Evolutionary conservation across 805 yeast genomes (phyloP).

Genomic region (Wickerhamiella alocasiicola): DNA sequence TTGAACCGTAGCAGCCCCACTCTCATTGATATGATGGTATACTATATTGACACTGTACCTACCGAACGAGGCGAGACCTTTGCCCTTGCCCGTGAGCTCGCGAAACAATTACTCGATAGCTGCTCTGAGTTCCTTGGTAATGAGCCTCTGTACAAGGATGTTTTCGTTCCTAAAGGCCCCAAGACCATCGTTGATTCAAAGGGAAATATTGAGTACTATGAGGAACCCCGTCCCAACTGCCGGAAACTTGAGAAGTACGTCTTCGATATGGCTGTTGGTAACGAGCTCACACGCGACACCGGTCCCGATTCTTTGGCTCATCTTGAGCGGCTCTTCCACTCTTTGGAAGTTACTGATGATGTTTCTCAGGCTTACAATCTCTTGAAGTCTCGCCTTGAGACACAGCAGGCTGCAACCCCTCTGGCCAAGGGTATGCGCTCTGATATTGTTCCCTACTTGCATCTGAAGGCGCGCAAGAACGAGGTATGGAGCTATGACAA

Average conservation of each 20-base stretch:
- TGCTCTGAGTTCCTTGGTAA: slow-evolving; percentile 72
- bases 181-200: slow-evolving; percentile 74
- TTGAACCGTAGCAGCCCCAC: slow-evolving; percentile 96
- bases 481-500: slow-evolving; percentile 72
- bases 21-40: slow-evolving; percentile 92
- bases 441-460: slow-evolving; percentile 89
- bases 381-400: slow-evolving; percentile 18
- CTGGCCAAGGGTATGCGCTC: slow-evolving; percentile 24
- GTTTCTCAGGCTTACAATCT: slow-evolving; percentile 21
- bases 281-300: slow-evolving; percentile 55
- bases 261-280: slow-evolving; percentile 92
- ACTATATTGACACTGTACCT: slow-evolving; percentile 75
- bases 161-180: slow-evolving; percentile 89
- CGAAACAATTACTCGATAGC: slow-evolving; percentile 88
- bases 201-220: slow-evolving; percentile 78
- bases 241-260: slow-evolving; percentile 94
- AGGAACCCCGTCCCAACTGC: slow-evolving; percentile 77
- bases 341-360: slow-evolving; percentile 16
- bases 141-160: slow-evolving; percentile 92
- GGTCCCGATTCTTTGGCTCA: slow-evolving; percentile 36
- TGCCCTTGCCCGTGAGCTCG: slow-evolving; percentile 76
- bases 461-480: slow-evolving; percentile 73
- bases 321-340: slow-evolving; percentile 24
- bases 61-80: slow-evolving; percentile 84
- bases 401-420: slow-evolving; percentile 3